These are phyloP conservation scores for Isatis lusitanica DNA, from an alignment of 441 rosid species.

Conservation along the genomic window DNA sequence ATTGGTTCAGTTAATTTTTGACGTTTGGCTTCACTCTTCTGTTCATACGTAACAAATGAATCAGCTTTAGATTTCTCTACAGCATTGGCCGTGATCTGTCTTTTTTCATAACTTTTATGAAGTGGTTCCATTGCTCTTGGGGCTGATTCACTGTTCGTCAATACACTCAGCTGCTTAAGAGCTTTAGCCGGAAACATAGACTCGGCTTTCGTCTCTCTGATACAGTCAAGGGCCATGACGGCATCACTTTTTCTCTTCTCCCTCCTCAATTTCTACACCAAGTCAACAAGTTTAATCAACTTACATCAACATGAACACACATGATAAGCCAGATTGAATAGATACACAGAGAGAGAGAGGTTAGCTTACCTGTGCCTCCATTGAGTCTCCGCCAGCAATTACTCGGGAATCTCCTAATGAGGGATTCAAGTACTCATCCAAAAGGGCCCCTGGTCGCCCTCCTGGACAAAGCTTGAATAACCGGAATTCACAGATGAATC, in stretches of 20 bases:
- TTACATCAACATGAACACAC: conserved; percentile 12
- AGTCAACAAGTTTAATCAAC: not conserved
- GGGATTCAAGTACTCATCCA: conserved; percentile 5
- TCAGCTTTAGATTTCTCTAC: not conserved
- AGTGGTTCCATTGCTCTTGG: conserved; percentile 3
- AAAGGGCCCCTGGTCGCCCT: conserved; percentile 15
- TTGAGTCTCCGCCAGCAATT: conserved; percentile 5
- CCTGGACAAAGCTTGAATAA: not conserved
- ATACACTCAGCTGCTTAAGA: not conserved
- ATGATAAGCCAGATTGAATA: not conserved
- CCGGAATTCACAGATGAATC: conserved; percentile 26
- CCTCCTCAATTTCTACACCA: conserved; percentile 23
- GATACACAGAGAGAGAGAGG: not conserved
- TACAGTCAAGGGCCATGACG: conserved; percentile 25
- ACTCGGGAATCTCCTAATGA: not conserved
- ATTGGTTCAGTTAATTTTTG: conserved; percentile 18
- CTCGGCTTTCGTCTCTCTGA: conserved; percentile 13
- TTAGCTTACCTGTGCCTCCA: conserved; percentile 17
- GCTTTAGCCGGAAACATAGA: conserved; percentile 7
- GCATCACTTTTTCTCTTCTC: conserved; percentile 29
- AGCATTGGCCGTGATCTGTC: not conserved
- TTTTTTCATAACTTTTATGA: not conserved
- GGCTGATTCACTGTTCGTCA: not conserved
- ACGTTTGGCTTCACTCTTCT: conserved; percentile 16
- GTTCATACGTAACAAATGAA: not conserved